These are phyloP conservation scores for Agastache rugosa DNA, from an alignment of 257 asterid species.

Conservation along the genomic window DNA sequence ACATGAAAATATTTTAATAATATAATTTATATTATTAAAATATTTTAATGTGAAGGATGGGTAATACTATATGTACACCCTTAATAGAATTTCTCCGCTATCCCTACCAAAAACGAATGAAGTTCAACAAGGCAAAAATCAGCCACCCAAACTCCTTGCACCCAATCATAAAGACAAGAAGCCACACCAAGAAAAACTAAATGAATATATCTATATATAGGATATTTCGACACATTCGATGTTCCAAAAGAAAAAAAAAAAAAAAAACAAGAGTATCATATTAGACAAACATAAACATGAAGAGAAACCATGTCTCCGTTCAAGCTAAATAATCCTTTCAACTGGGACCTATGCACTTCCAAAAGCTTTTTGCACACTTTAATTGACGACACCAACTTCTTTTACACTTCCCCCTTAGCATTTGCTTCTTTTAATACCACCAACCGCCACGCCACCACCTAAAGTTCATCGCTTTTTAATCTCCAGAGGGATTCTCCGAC, in stretches of 20 bases:
- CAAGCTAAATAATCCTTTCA: constrained; percentile 25
- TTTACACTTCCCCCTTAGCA: constrained; percentile 21
- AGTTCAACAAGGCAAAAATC: neutral
- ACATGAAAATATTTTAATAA: too few species aligned
- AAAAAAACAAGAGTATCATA: constrained; percentile 12
- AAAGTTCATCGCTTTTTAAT: neutral
- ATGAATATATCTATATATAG: constrained; percentile 30
- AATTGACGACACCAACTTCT: constrained; percentile 12
- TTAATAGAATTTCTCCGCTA: too few species aligned
- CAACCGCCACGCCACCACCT: constrained; percentile 23
- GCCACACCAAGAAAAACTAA: constrained; percentile 7
- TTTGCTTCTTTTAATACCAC: constrained; percentile 10
- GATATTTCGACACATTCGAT: constrained; percentile 24
- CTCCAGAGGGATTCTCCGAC: constrained; percentile 22
- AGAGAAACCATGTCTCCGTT: constrained; percentile 28
- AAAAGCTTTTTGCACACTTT: constrained; percentile 19
- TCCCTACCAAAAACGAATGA: neutral
- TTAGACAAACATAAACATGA: constrained; percentile 32
- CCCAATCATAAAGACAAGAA: neutral
- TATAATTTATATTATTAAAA: too few species aligned
- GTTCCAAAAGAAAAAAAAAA: neutral
- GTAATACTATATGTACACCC: too few species aligned
- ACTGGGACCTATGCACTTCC: constrained; percentile 22
- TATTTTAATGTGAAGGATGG: too few species aligned
- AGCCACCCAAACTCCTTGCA: neutral